Evolutionary conservation across 2,329 filamentous ascomycete species (phyloP).

Genomic region (Ceratocystis destructans): DNA sequence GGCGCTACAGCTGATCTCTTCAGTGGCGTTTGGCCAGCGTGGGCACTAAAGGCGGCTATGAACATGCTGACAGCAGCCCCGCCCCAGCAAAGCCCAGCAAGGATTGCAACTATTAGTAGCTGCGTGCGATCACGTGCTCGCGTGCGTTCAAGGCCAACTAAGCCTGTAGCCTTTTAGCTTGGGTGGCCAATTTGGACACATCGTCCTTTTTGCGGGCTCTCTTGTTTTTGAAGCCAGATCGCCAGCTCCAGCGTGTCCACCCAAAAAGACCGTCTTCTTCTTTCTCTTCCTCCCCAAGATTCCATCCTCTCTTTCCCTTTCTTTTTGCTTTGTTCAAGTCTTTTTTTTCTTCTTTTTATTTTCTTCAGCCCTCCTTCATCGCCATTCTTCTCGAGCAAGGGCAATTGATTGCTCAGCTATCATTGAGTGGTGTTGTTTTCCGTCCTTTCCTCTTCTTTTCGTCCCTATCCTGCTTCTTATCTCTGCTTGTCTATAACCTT

Average conservation of each 20-base stretch:
- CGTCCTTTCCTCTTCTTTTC: conserved; percentile 24
- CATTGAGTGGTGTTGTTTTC: conserved; percentile 21
- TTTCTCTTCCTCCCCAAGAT: conserved; percentile 14
- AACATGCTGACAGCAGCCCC: background rate
- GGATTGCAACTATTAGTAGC: background rate
- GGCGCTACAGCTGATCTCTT: conserved; percentile 2
- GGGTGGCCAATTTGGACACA: conserved; percentile 28
- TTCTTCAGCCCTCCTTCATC: conserved; percentile 16
- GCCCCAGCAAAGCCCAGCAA: background rate
- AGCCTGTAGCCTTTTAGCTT: background rate
- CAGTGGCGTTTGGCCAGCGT: background rate
- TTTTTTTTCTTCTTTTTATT: conserved; percentile 9
- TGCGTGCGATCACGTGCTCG: conserved; percentile 1
- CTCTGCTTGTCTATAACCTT: conserved; percentile 21
- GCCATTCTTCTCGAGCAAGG: conserved; percentile 18
- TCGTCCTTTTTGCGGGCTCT: conserved; percentile 28
- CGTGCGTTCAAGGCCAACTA: conserved; percentile 7
- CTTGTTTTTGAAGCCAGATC: conserved; percentile 33
- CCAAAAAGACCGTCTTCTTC: conserved; percentile 27
- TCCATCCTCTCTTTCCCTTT: conserved; percentile 1
- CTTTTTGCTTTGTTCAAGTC: conserved; percentile 17
- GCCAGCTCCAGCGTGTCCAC: conserved; percentile 26
- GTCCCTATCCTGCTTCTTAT: conserved; percentile 27
- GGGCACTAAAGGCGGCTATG: background rate
- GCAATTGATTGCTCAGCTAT: conserved; percentile 18